Evolutionary conservation across 345 rosid species (phyloP).

Genomic region (Salix brachista): DNA sequence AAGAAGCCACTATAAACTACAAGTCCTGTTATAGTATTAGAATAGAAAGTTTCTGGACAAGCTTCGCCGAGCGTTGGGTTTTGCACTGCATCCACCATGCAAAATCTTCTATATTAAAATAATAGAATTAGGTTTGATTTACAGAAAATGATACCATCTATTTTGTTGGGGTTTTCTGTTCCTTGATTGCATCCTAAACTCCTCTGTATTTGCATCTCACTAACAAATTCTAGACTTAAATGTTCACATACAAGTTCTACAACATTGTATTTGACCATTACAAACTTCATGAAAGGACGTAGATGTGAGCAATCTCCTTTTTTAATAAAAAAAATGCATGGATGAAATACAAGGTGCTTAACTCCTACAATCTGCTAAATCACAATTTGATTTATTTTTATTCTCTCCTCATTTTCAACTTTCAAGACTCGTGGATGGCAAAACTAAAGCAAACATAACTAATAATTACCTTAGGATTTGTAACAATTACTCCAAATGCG

Average conservation of each 20-base stretch:
- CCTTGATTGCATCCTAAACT: background rate
- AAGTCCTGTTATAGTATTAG: too few species aligned
- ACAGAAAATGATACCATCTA: background rate
- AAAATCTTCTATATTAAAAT: background rate
- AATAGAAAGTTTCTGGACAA: background rate
- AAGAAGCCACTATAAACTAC: background rate
- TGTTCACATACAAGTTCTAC: background rate
- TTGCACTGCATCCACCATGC: background rate
- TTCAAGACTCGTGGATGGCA: background rate
- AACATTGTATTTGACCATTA: background rate
- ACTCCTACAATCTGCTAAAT: background rate
- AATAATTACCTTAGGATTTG: constrained; percentile 84
- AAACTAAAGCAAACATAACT: background rate
- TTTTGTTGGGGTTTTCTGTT: background rate
- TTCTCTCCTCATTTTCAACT: background rate
- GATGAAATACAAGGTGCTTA: background rate
- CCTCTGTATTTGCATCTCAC: background rate
- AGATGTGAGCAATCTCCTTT: background rate
- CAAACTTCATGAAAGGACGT: background rate
- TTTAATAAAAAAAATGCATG: background rate
- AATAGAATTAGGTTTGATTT: background rate
- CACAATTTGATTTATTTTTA: background rate
- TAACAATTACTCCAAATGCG: constrained; percentile 93
- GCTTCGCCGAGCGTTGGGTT: background rate
- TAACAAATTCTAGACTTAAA: background rate